Percentiles rank a stretch among this genome's conserved stretches.
Conservation (phyloP, 768 basidiomycete genomes). For the Phylloporus sp. region DNA sequence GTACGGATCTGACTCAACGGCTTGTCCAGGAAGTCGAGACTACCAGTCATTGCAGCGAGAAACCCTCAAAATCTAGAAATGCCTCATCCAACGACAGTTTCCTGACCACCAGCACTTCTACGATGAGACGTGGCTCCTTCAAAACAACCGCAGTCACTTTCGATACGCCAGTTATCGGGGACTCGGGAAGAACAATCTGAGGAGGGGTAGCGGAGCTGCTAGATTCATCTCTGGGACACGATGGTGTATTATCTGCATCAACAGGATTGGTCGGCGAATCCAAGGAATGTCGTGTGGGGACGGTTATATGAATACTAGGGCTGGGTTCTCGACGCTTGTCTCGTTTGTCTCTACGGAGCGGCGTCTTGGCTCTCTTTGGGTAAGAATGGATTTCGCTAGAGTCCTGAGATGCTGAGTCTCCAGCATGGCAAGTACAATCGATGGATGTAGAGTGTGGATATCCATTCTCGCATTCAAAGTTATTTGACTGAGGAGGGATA, state of each 20-base stretch:
- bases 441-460: slow-evolving; percentile 6
- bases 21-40: not conserved
- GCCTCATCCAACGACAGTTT: slow-evolving; percentile 75
- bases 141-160: not conserved
- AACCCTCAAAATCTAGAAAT: slow-evolving; percentile 72
- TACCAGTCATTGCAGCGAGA: slow-evolving; percentile 30
- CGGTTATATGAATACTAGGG: slow-evolving; percentile 16
- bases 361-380: slow-evolving; percentile 28
- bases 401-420: not conserved
- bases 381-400: not conserved
- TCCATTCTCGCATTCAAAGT: slow-evolving; percentile 20
- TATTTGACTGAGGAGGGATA: slow-evolving; percentile 21
- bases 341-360: slow-evolving; percentile 41
- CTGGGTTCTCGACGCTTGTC: slow-evolving; percentile 53
- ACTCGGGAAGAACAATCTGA: slow-evolving; percentile 30
- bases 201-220: slow-evolving; percentile 26
- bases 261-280: not conserved
- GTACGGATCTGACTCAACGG: not conserved
- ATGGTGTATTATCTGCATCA: not conserved
- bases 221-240: slow-evolving; percentile 2
- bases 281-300: slow-evolving; percentile 1
- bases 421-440: not conserved
- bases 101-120: slow-evolving; percentile 76
- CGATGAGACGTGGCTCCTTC: slow-evolving; percentile 58
- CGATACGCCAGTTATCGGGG: slow-evolving; percentile 3